phyloP scores from a whole-genome alignment of 192 early-diverging fungal genomes.

The Mortierella hygrophila region DNA sequence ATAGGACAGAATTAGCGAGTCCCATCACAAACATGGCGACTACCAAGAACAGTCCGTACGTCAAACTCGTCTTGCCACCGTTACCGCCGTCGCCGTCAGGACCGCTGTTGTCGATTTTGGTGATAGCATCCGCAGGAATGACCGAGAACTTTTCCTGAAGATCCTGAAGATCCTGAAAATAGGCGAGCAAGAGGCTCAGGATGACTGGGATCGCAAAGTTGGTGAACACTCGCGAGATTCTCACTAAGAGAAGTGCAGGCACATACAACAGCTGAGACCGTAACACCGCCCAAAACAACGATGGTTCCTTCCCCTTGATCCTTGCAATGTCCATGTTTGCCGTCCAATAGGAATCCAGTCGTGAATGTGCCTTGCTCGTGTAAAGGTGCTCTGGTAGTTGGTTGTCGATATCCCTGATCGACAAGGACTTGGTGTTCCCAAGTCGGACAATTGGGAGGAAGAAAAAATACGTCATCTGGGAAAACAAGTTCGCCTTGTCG shows the following conservation, averaged over 20 bases:
- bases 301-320: background rate
- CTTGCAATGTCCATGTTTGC: background rate
- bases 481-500: conserved; percentile 28
- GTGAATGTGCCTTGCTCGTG: background rate
- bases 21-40: conserved; percentile 58
- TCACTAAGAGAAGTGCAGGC: conserved; percentile 3
- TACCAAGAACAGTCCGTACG: conserved; percentile 62
- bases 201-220: conserved; percentile 17
- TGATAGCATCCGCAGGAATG: background rate
- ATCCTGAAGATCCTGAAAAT: conserved; percentile 29
- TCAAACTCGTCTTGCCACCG: conserved; percentile 16
- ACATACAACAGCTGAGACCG: background rate
- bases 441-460: conserved; percentile 18
- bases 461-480: conserved; percentile 23
- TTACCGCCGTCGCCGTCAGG: background rate
- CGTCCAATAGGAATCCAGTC: conserved; percentile 4
- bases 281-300: conserved; percentile 3
- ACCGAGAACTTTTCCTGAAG: background rate
- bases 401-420: conserved; percentile 16
- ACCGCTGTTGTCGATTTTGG: background rate
- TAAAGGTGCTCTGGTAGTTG: background rate
- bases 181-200: conserved; percentile 20
- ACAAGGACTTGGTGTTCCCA: background rate
- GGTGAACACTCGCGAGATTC: conserved; percentile 3
- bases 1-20: conserved; percentile 53